These are phyloP conservation scores for Schizonepeta tenuifolia DNA, from an alignment of 257 asterid species.

Conservation along the genomic window DNA sequence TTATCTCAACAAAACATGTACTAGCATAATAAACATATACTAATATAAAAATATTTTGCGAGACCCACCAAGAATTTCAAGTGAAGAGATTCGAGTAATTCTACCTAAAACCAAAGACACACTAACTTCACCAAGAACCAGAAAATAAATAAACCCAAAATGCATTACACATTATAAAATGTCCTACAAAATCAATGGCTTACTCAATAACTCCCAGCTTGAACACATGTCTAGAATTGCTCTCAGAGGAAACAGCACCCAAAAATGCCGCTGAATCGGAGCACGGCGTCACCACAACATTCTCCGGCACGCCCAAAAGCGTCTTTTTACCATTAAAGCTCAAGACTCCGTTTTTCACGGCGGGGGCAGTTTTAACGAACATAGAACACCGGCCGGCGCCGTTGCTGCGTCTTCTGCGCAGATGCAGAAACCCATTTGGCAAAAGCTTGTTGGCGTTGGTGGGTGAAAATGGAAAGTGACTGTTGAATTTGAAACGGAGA, in stretches of 20 bases:
- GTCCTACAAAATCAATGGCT: not conserved
- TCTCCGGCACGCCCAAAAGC: constrained; percentile 48
- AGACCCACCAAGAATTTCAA: not conserved
- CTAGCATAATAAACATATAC: not conserved
- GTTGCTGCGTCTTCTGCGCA: constrained; percentile 16
- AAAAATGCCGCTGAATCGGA: constrained; percentile 49
- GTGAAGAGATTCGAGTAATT: not conserved
- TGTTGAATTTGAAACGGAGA: constrained; percentile 30
- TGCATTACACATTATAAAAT: not conserved
- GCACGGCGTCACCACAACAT: constrained; percentile 44
- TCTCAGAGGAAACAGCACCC: constrained; percentile 40
- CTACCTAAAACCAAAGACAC: not conserved
- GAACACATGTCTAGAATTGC: constrained; percentile 52
- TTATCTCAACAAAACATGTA: not conserved
- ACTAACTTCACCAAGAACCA: not conserved
- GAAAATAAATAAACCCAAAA: not conserved
- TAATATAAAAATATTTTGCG: not conserved
- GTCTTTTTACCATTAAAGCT: constrained; percentile 39
- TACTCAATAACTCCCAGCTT: constrained; percentile 55
- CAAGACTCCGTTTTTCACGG: constrained; percentile 38
- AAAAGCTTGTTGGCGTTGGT: constrained; percentile 23
- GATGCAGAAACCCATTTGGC: constrained; percentile 34
- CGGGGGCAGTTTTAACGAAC: constrained; percentile 43
- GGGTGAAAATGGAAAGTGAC: constrained; percentile 27
- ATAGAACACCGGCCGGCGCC: constrained; percentile 30